phyloP scores from a whole-genome alignment of 768 basidiomycete species.

The Podaxis pistillaris region DNA sequence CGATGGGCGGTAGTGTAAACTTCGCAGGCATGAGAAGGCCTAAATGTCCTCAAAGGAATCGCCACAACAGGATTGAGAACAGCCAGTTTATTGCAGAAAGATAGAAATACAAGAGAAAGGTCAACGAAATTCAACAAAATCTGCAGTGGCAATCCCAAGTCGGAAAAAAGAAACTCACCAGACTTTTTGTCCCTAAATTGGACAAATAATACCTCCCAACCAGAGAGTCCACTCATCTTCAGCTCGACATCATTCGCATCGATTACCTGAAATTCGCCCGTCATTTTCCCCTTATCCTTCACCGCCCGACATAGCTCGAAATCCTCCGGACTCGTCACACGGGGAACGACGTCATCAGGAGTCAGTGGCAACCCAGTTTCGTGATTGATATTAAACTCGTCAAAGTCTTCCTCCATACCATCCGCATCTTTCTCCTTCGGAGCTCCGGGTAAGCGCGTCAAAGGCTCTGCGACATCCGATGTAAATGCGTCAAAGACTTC shows the following conservation, averaged over 20 bases:
- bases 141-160: slow-evolving; percentile 12
- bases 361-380: slow-evolving; percentile 12
- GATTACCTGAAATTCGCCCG: slow-evolving; percentile 52
- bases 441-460: slow-evolving; percentile 14
- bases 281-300: slow-evolving; percentile 51
- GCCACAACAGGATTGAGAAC: slow-evolving; percentile 11
- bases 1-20: slow-evolving; percentile 53
- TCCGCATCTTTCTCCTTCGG: slow-evolving; percentile 26
- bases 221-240: slow-evolving; percentile 49
- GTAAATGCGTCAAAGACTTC: slow-evolving; percentile 63
- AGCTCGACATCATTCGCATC: slow-evolving; percentile 35
- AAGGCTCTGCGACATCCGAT: slow-evolving; percentile 40
- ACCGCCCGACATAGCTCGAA: slow-evolving; percentile 64
- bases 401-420: slow-evolving; percentile 24
- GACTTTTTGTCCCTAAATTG: slow-evolving; percentile 59
- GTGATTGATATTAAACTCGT: slow-evolving; percentile 14
- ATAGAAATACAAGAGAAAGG: slow-evolving; percentile 2
- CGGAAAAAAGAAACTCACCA: slow-evolving; percentile 43
- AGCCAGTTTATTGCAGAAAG: slow-evolving; percentile 4
- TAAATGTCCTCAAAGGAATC: slow-evolving; percentile 26
- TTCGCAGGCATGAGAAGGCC: slow-evolving; percentile 61
- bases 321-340: slow-evolving; percentile 36
- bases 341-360: slow-evolving; percentile 32
- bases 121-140: background rate
- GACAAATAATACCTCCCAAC: slow-evolving; percentile 70